Evolutionary conservation across 768 basidiomycete species (phyloP).

Genomic region (Lactarius hengduanensis): DNA sequence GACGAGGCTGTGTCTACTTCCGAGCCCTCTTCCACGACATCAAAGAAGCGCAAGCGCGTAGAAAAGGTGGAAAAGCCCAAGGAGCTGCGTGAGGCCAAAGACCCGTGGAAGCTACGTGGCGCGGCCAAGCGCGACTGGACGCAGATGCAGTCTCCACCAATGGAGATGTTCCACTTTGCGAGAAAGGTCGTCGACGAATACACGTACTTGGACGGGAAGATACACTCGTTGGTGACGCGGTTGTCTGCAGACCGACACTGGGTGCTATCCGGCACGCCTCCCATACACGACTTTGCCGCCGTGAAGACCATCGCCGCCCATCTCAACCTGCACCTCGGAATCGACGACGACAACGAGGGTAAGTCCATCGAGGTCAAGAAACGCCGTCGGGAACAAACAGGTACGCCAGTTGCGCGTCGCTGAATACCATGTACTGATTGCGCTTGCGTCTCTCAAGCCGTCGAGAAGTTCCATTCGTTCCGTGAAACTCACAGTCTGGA

Average conservation of each 20-base stretch:
- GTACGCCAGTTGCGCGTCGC: conserved; percentile 40
- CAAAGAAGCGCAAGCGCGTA: conserved; percentile 46
- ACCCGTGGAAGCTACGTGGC: conserved; percentile 74
- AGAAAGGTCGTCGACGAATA: conserved; percentile 93
- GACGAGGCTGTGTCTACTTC: conserved; percentile 45
- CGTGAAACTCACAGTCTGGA: conserved; percentile 88
- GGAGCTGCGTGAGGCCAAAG: conserved; percentile 50
- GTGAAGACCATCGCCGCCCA: conserved; percentile 90
- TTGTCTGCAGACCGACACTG: conserved; percentile 79
- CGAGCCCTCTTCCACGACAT: conserved; percentile 37
- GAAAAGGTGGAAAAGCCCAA: conserved; percentile 34
- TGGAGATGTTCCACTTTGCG: conserved; percentile 91
- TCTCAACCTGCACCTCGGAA: conserved; percentile 85
- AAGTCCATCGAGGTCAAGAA: conserved; percentile 74
- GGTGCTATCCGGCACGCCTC: conserved; percentile 97
- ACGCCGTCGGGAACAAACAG: conserved; percentile 80
- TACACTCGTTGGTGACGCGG: conserved; percentile 73
- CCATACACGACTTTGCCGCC: conserved; percentile 85
- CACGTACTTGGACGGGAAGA: conserved; percentile 83
- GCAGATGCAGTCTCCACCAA: conserved; percentile 75
- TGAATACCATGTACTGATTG: background rate
- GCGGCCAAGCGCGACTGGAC: conserved; percentile 72
- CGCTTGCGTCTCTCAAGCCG: conserved; percentile 48
- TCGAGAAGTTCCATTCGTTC: conserved; percentile 95
- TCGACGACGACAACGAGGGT: conserved; percentile 86